phyloP scores from a whole-genome alignment of 2,329 filamentous ascomycete genomes.

The Penicillium sp. region DNA sequence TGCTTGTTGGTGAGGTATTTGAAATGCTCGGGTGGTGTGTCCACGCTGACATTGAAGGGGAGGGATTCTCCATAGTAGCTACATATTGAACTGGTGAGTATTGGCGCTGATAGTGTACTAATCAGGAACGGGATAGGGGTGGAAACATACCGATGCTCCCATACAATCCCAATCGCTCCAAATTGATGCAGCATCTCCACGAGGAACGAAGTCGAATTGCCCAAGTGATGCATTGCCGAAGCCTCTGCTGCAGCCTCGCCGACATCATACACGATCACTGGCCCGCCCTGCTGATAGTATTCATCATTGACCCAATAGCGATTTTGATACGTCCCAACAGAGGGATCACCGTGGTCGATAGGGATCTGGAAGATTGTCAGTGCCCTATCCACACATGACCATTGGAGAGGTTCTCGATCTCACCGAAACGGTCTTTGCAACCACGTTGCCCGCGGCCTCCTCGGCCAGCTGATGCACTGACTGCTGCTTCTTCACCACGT shows the following conservation, averaged over 20 bases:
- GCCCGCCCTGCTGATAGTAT: slow-evolving; percentile 60
- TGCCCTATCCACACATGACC: neutral
- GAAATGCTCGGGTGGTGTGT: slow-evolving; percentile 43
- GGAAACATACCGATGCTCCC: slow-evolving; percentile 44
- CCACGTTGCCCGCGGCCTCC: neutral
- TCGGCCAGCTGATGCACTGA: slow-evolving; percentile 7
- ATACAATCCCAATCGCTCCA: slow-evolving; percentile 42
- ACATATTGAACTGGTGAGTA: neutral
- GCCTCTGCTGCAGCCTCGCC: slow-evolving; percentile 48
- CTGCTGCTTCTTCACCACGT: slow-evolving; percentile 9
- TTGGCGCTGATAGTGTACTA: neutral
- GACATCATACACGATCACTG: slow-evolving; percentile 52
- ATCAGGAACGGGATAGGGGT: too few relatives aligned
- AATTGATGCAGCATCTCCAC: slow-evolving; percentile 36
- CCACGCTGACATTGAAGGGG: slow-evolving; percentile 38
- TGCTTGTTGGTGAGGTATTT: slow-evolving; percentile 47
- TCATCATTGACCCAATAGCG: slow-evolving; percentile 57
- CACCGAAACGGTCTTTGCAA: slow-evolving; percentile 14
- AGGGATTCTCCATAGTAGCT: slow-evolving; percentile 48
- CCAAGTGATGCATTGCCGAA: slow-evolving; percentile 41
- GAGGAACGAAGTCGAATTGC: slow-evolving; percentile 34
- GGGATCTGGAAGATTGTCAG: slow-evolving; percentile 27
- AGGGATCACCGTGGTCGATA: slow-evolving; percentile 34
- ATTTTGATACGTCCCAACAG: slow-evolving; percentile 55
- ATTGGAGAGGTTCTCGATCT: neutral